Base-by-base conservation (phyloP, 2,329 filamentous ascomycete genomes). In the Colletotrichum tropicicola region DNA sequence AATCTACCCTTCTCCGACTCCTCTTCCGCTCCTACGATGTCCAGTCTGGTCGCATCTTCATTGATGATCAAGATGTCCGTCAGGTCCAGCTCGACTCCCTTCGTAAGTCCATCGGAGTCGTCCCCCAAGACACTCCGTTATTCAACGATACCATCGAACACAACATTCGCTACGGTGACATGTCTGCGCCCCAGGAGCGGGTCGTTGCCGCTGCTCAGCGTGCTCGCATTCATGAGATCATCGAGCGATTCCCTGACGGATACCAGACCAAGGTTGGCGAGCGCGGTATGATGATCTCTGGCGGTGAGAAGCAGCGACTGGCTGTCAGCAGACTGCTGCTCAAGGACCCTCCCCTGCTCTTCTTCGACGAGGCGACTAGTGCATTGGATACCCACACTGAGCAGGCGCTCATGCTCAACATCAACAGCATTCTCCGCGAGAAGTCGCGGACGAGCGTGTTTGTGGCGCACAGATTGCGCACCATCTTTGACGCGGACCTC, bases 61-160 rank as follows among this genome's bases (percentile, higher is more conserved):
- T 99, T 65, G 96, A 99, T 73, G 94, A 91, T 55, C 96, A 99
- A 74, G 94, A 99, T 75, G 89, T 99, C 69, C 91, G 92, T 41
- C 86, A 93, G 63, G 91, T 99, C 1, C 90, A 85, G 10, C 78
- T 98, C 2, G 93, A 97, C 56, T 97, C 92, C 35, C 82, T 99
- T 27, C 89, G 96, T 6, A 88, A 88, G 68, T 87, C 92, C 3
- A 98, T 99, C 68, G 96, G 96, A 21, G 95, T 99, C 15, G 96
- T 99, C 1, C 96, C 96, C 0, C 97, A 99, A 76, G 96, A 99
- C 71, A 98, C 96, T 0, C 94, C 96, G 0, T 84, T 99, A 1
- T 99, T 99, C 83, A 99, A 99, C 76, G 94, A 97, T 73, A 96
- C 94, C 0, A 95, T 99, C 63, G 91, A 92, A 74, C 93, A 98